Evolutionary conservation across 2,329 filamentous ascomycete genomes (phyloP).

Genomic region (Xylariomycetidae sp.): DNA sequence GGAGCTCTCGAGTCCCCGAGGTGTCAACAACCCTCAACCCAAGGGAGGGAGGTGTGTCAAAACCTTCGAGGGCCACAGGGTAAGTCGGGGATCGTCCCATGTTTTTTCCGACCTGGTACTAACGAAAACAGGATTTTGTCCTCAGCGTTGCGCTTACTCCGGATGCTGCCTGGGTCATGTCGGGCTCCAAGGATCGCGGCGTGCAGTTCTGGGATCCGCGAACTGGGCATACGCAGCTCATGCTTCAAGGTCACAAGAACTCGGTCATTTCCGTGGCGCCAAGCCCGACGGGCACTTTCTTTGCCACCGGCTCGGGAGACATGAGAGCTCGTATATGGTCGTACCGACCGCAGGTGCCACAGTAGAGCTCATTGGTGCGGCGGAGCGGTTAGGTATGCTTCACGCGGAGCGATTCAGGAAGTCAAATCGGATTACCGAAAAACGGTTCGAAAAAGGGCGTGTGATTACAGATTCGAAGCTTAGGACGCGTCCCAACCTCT

Average conservation of each 20-base stretch:
- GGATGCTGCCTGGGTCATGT: conserved; percentile 92
- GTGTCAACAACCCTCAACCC: conserved; percentile 53
- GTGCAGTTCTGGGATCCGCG: conserved; percentile 98
- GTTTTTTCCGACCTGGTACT: conserved; percentile 17
- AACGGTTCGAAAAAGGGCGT: not conserved
- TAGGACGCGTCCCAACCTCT: too few species aligned
- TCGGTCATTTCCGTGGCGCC: conserved; percentile 97
- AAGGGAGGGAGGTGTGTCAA: conserved; percentile 92
- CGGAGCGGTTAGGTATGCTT: too few species aligned
- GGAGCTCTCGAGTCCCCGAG: conserved; percentile 74
- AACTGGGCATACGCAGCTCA: conserved; percentile 90
- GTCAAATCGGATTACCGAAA: too few species aligned
- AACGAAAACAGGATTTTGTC: conserved; percentile 72
- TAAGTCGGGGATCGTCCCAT: conserved; percentile 34
- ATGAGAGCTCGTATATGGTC: conserved; percentile 98
- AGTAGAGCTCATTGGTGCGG: conserved; percentile 1
- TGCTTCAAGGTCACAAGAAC: conserved; percentile 98
- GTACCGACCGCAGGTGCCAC: conserved; percentile 49
- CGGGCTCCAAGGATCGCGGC: conserved; percentile 91
- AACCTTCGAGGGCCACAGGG: conserved; percentile 95
- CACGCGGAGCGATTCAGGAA: too few species aligned
- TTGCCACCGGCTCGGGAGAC: conserved; percentile 94
- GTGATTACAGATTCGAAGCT: too few species aligned
- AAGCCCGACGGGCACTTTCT: conserved; percentile 79
- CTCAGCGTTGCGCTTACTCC: conserved; percentile 92